Conservation (phyloP, 2,329 filamentous ascomycete genomes). For the Escovopsis sp. region DNA sequence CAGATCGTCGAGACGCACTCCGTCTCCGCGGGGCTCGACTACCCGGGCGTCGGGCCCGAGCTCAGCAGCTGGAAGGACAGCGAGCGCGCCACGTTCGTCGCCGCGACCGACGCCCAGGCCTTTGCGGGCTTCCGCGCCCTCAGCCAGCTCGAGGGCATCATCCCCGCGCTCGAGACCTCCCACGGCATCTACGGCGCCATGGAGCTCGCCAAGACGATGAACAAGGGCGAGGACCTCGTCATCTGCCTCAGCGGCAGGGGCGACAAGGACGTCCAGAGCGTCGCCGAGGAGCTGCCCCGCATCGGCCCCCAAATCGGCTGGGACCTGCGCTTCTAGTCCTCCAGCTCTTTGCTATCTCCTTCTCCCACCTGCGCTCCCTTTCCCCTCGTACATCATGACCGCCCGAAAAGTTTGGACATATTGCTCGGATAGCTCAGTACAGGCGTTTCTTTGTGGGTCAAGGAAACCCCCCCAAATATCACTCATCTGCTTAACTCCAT, state of each 20-base stretch:
- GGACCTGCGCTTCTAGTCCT: slow-evolving; percentile 44
- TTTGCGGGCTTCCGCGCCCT: slow-evolving; percentile 76
- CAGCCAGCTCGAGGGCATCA: slow-evolving; percentile 85
- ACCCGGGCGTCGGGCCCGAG: slow-evolving; percentile 91
- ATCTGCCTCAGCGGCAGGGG: slow-evolving; percentile 87
- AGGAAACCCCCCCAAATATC: too few species aligned
- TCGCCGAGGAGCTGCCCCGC: slow-evolving; percentile 82
- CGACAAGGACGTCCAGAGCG: slow-evolving; percentile 97
- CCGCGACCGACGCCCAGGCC: slow-evolving; percentile 81
- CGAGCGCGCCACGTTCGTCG: slow-evolving; percentile 71
- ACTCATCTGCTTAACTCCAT: too few species aligned
- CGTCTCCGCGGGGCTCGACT: slow-evolving; percentile 89
- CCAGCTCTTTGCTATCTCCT: background rate
- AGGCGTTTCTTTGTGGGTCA: too few species aligned
- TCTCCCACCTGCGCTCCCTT: too few species aligned
- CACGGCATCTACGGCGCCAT: slow-evolving; percentile 85
- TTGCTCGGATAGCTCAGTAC: too few species aligned
- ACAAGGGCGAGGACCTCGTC: slow-evolving; percentile 75
- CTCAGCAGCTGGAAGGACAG: slow-evolving; percentile 86
- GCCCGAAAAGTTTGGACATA: too few species aligned
- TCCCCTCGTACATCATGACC: too few species aligned
- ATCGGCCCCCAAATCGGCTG: slow-evolving; percentile 77
- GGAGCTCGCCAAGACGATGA: slow-evolving; percentile 84
- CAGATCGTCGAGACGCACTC: slow-evolving; percentile 95
- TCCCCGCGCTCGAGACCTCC: slow-evolving; percentile 84